These are phyloP conservation scores for Mesotaenium endlicherianum DNA, from an alignment of 139 green algal species.

Conservation along the genomic window DNA sequence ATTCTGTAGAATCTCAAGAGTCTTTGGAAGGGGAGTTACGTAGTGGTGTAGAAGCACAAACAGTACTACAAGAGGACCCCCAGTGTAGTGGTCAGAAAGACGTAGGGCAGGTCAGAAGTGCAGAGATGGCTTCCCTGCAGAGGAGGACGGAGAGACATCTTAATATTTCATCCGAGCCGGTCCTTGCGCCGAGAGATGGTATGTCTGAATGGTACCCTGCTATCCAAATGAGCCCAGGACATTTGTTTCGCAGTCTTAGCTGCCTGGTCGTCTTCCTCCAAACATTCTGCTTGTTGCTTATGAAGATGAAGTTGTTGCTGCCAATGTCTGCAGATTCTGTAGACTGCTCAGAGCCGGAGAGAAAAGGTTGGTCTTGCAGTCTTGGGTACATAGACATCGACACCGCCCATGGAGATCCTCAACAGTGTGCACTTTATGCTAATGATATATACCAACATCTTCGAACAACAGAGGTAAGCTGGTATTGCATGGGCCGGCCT, in stretches of 20 bases:
- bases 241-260: neutral
- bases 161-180: neutral
- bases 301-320: no score
- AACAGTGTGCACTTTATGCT: slow-evolving; percentile 17
- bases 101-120: neutral
- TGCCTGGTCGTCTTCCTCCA: neutral
- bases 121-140: neutral
- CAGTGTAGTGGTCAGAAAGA: neutral
- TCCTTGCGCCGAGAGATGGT: neutral
- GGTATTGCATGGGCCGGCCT: neutral
- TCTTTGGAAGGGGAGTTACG: no score
- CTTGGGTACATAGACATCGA: neutral
- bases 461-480: slow-evolving; percentile 2
- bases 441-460: slow-evolving; percentile 28
- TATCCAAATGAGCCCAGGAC: neutral
- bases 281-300: no score
- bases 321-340: neutral
- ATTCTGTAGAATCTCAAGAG: neutral
- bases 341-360: neutral
- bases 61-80: neutral
- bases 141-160: neutral
- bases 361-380: neutral
- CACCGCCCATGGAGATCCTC: slow-evolving; percentile 9
- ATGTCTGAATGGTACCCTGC: neutral
- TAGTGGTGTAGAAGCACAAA: neutral